A percentile compares a stretch with the other conserved stretches of the same genome.
These are phyloP conservation scores for Aureobasidium zeae DNA, from an alignment of 2,329 filamentous ascomycete species.

Conservation along the genomic window DNA sequence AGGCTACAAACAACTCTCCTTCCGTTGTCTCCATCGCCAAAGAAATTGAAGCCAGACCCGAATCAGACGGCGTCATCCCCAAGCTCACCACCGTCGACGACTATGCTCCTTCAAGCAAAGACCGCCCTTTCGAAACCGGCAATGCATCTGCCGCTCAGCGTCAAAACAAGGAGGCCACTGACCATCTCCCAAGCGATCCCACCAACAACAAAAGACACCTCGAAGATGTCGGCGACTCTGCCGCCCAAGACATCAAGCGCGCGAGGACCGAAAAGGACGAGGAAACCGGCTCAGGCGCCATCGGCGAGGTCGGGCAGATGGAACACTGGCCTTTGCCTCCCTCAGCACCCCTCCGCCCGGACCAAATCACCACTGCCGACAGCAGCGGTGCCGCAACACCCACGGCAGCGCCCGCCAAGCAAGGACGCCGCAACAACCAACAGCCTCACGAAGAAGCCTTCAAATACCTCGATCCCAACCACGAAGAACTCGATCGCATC, in stretches of 20 bases:
- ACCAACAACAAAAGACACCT: slow-evolving; percentile 32
- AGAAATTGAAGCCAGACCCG: slow-evolving; percentile 29
- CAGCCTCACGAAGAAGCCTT: slow-evolving; percentile 76
- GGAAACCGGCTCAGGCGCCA: slow-evolving; percentile 19
- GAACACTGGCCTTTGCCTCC: slow-evolving; percentile 23
- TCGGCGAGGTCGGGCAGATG: slow-evolving; percentile 19
- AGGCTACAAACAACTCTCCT: slow-evolving; percentile 25
- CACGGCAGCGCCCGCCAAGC: slow-evolving; percentile 15
- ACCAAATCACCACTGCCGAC: slow-evolving; percentile 17
- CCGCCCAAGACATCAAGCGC: slow-evolving; percentile 26
- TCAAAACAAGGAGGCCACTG: slow-evolving; percentile 20
- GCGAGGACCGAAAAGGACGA: slow-evolving; percentile 27
- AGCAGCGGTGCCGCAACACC: slow-evolving; percentile 18
- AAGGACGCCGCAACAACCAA: slow-evolving; percentile 27
- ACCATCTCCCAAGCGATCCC: slow-evolving; percentile 2
- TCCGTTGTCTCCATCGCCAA: slow-evolving; percentile 29
- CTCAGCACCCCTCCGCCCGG: slow-evolving; percentile 14
- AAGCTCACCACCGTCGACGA: slow-evolving; percentile 24
- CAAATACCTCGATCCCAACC: slow-evolving; percentile 70
- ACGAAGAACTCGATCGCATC: slow-evolving; percentile 68
- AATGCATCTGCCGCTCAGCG: slow-evolving; percentile 21
- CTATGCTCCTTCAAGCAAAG: slow-evolving; percentile 24
- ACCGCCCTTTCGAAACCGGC: slow-evolving; percentile 16
- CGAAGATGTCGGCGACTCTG: slow-evolving; percentile 29
- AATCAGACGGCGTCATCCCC: slow-evolving; percentile 24